phyloP scores from a whole-genome alignment of 495 filamentous ascomycete species.

The Tuber brumale region DNA sequence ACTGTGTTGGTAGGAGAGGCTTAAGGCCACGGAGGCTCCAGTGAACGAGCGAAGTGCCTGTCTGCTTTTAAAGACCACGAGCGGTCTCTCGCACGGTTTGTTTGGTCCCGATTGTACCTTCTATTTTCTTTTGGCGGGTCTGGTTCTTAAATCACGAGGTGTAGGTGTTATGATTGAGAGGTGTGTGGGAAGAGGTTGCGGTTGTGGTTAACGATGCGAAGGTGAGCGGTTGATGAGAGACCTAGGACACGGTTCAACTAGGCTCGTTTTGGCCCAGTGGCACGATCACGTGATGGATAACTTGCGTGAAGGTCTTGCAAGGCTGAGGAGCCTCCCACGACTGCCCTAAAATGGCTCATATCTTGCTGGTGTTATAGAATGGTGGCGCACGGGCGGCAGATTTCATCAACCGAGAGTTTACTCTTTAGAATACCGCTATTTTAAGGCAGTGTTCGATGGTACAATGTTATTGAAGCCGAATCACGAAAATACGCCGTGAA shows the following conservation, averaged over 20 bases:
- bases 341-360: neutral
- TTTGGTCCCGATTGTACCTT: neutral
- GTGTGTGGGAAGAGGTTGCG: neutral
- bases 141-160: neutral
- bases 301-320: neutral
- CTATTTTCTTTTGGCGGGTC: neutral
- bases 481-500: neutral
- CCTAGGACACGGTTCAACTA: conserved; percentile 1
- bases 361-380: neutral
- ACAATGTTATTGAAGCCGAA: neutral
- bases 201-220: neutral
- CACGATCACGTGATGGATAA: conserved; percentile 1
- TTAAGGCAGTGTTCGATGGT: neutral
- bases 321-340: neutral
- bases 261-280: neutral
- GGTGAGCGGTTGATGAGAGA: neutral
- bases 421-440: neutral
- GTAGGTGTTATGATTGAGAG: neutral
- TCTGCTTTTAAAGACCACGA: neutral
- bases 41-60: neutral
- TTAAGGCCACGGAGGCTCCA: neutral
- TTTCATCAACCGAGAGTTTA: neutral
- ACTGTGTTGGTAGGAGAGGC: neutral
- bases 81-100: neutral
- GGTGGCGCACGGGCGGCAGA: neutral